Percentiles rank a stretch among this genome's conserved stretches.
phyloP scores from a whole-genome alignment of 768 basidiomycete species.

The Harrya chromipes region DNA sequence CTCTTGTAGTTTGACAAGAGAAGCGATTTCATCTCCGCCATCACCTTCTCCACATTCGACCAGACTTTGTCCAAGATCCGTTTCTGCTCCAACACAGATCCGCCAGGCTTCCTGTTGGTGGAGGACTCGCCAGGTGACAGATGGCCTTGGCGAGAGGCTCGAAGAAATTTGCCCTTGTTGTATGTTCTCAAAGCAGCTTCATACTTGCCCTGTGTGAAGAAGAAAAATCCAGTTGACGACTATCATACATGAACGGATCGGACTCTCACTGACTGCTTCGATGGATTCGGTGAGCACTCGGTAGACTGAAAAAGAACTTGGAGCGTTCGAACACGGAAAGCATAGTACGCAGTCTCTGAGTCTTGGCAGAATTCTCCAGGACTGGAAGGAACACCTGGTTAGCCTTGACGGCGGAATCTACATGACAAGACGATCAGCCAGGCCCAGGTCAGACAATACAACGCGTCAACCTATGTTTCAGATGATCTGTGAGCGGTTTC shows the following conservation, averaged over 20 bases:
- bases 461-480: constrained; percentile 63
- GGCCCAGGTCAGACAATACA: too few species aligned
- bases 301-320: constrained; percentile 99
- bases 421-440: constrained; percentile 4
- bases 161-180: constrained; percentile 91
- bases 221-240: not conserved
- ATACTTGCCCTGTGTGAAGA: constrained; percentile 75
- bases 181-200: constrained; percentile 94
- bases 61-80: constrained; percentile 96
- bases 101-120: constrained; percentile 51
- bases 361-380: constrained; percentile 92
- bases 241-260: not conserved
- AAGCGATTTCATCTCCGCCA: constrained; percentile 83
- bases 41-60: constrained; percentile 91
- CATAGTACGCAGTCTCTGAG: constrained; percentile 87
- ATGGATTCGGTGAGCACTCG: constrained; percentile 83
- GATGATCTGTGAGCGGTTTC: constrained; percentile 72
- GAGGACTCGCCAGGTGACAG: constrained; percentile 65
- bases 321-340: constrained; percentile 94
- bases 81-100: constrained; percentile 73
- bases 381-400: constrained; percentile 96
- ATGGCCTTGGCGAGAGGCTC: constrained; percentile 87
- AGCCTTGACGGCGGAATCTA: constrained; percentile 89
- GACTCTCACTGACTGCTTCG: constrained; percentile 61
- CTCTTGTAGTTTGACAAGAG: constrained; percentile 79